These are phyloP conservation scores for Grosmannia clavigera DNA, from an alignment of 2,329 filamentous ascomycete species.

Conservation along the genomic window DNA sequence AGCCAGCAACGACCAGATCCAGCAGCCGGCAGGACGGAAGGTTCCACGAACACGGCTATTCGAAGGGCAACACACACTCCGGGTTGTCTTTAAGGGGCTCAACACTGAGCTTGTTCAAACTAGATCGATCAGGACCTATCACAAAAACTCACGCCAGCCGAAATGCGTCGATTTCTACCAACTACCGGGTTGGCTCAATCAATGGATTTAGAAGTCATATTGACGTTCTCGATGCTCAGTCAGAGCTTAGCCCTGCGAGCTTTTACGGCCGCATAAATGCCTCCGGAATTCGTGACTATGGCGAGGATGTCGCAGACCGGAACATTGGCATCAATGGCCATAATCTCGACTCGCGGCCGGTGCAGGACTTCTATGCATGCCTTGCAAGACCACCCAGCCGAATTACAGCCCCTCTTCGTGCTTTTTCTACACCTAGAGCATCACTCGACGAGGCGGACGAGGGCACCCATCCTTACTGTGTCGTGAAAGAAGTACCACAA, in stretches of 20 bases:
- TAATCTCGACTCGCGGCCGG: slow-evolving; percentile 21
- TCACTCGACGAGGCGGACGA: neutral
- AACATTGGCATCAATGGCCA: slow-evolving; percentile 33
- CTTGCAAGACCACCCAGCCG: neutral
- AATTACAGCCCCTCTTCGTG: neutral
- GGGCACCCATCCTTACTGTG: slow-evolving; percentile 3
- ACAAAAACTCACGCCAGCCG: neutral
- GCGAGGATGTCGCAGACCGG: slow-evolving; percentile 53
- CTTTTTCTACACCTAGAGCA: neutral
- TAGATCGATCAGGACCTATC: neutral
- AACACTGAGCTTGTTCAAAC: neutral
- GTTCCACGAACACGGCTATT: neutral
- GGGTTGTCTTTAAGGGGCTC: neutral
- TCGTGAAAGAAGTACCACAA: slow-evolving; percentile 10
- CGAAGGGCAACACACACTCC: neutral
- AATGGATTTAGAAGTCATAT: slow-evolving; percentile 21
- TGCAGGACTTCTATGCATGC: slow-evolving; percentile 23
- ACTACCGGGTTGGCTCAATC: neutral
- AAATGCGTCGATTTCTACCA: neutral
- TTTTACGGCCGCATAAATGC: slow-evolving; percentile 37
- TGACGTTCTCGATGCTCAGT: slow-evolving; percentile 47
- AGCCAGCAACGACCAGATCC: slow-evolving; percentile 25
- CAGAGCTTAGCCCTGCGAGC: slow-evolving; percentile 34
- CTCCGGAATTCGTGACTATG: slow-evolving; percentile 40
- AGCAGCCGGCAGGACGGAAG: neutral